A percentile compares a stretch with the other conserved stretches of the same genome.
Conservation (phyloP, 164 flowering plant species). For the Macadamia integrifolia region DNA sequence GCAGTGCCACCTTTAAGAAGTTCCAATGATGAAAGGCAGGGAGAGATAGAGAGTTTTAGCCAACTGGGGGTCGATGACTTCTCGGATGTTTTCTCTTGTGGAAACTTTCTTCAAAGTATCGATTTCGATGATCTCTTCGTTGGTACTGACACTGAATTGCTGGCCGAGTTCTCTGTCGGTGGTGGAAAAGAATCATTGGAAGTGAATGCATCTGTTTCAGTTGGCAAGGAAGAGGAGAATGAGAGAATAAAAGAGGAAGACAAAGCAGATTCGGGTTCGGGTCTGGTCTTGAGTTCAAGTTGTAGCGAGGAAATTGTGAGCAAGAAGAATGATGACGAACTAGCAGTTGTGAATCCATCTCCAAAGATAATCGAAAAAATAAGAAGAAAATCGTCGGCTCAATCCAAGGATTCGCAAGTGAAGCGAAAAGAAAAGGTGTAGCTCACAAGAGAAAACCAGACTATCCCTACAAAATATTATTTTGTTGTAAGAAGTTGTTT, state of each 20-base stretch:
- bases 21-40: slow-evolving; percentile 40
- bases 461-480: background rate
- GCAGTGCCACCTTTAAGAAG: slow-evolving; percentile 56
- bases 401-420: slow-evolving; percentile 38
- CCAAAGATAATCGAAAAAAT: slow-evolving; percentile 20
- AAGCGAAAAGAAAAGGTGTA: slow-evolving; percentile 59
- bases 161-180: slow-evolving; percentile 58
- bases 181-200: slow-evolving; percentile 50
- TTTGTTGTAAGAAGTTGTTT: background rate
- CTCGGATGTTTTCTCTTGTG: slow-evolving; percentile 31
- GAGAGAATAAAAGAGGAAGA: slow-evolving; percentile 27
- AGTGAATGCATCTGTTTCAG: slow-evolving; percentile 13
- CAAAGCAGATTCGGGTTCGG: slow-evolving; percentile 23
- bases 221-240: slow-evolving; percentile 14
- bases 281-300: slow-evolving; percentile 13
- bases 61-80: slow-evolving; percentile 30
- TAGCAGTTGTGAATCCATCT: slow-evolving; percentile 6
- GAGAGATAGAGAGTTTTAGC: slow-evolving; percentile 34
- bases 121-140: slow-evolving; percentile 73
- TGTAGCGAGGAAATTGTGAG: slow-evolving; percentile 41
- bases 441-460: background rate
- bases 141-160: slow-evolving; percentile 57
- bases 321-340: slow-evolving; percentile 33
- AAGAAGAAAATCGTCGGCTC: slow-evolving; percentile 29
- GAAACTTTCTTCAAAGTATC: slow-evolving; percentile 61